These are phyloP conservation scores for Pseudogymnoascus sp. DNA, from an alignment of 2,329 filamentous ascomycete genomes.

Conservation along the genomic window DNA sequence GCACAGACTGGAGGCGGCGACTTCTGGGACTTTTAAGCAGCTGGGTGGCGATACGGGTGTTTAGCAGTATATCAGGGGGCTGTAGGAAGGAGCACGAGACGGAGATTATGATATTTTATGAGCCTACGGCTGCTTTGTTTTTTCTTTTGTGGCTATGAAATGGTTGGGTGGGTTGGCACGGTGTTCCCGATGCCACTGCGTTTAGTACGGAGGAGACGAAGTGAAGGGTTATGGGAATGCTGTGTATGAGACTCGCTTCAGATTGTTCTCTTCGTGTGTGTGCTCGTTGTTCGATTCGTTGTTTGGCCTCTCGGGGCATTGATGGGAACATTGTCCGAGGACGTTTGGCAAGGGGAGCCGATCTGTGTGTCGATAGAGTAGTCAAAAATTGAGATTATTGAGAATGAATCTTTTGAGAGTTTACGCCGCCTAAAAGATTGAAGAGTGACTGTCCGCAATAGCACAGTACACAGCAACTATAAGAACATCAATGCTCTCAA, in stretches of 20 bases:
- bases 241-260: slow-evolving; percentile 5
- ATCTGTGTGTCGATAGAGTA: slow-evolving; percentile 4
- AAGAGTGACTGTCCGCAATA: background rate
- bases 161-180: slow-evolving; percentile 7
- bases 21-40: slow-evolving; percentile 32
- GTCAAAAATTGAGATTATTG: background rate
- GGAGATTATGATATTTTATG: slow-evolving; percentile 7
- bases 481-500: background rate
- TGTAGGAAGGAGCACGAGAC: background rate
- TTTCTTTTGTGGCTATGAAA: slow-evolving; percentile 8
- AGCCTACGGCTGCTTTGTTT: slow-evolving; percentile 6
- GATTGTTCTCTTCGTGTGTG: slow-evolving; percentile 7
- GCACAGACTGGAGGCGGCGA: slow-evolving; percentile 27
- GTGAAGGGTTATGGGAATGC: slow-evolving; percentile 6
- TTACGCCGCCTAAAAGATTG: background rate
- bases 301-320: slow-evolving; percentile 2
- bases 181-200: slow-evolving; percentile 2
- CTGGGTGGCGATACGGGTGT: background rate
- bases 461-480: background rate
- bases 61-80: background rate
- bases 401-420: background rate
- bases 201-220: background rate
- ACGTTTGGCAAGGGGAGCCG: background rate
- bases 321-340: background rate
- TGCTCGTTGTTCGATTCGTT: slow-evolving; percentile 7